Base-by-base conservation (phyloP, 148 eudicot species). In the Talinum fruticosum region DNA sequence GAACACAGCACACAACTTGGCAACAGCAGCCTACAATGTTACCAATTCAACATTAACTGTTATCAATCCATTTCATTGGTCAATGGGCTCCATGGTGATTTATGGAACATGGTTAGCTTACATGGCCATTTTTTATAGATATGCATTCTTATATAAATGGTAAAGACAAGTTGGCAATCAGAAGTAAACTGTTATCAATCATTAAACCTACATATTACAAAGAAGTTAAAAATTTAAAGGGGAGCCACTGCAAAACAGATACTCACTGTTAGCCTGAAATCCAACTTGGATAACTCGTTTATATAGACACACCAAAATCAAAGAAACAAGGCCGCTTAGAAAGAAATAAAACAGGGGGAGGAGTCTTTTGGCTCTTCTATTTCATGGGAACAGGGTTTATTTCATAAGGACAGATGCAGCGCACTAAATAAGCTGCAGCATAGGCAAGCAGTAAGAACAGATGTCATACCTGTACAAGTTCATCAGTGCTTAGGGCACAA, bases 401-500 rank as follows among this genome's bases (percentile, higher is more conserved):
- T 5, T 8, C 28, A 19, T 24, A 57, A 57, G 33, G n/a, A 66
- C 34, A 37, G 28, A 70, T 4, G 47, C 73, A 70, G 12, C 13
- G 18, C 2, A 38, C 24, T 37, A 4, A 53, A 53, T 53, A 53
- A 53, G 29, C 29, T 37, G 29, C 45, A 38, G 44, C 18, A 26
- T 5, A 29, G 51, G 23, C 14, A 69, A 45, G 24, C 23, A 41
- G 10, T 21, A 34, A 73, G 29, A 15, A 15, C 28, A 34, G 44
- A 49, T 67, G 53, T 47, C 66, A 41, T 88, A 92, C 97, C 90
- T 92, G 97, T 74, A 92, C 92, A 79, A 92, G 78, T 79, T 88
- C 92, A 71, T 92, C 92, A 69, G 86, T 87, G 70, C 76, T 83
- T 86, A 86, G 61, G 34, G 97, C 93, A 84, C 97, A 88, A 47